Base-by-base conservation (phyloP, 2,329 filamentous ascomycete genomes). In the Sodiomyces alkalinus region DNA sequence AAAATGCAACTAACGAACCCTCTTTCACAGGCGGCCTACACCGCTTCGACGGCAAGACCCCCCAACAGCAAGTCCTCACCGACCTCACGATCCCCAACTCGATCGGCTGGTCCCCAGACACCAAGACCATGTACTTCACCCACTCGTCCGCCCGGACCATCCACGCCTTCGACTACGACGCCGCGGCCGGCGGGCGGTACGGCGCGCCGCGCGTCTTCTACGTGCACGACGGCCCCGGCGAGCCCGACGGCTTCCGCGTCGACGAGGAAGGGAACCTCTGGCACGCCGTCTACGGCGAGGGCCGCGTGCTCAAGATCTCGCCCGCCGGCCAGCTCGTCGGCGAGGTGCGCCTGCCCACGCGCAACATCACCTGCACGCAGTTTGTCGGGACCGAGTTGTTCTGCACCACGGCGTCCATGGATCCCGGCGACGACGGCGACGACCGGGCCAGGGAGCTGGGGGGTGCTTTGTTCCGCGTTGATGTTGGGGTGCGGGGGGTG, bases 181-280 rank as follows among this genome's bases (percentile, higher is more conserved):
- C 56, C 1, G 47, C 52, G n/a, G 73, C 68, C 2, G 79, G 78
- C 19, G 79, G 78, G 19, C 55, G 55, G n/a, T 61, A 82, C 29
- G 67, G 64, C 33, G 76, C 80, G 51, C 67, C 72, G 44, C 71
- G 79, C 31, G 58, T 76, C 20, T 83, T 85, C 54, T 87, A 85
- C 56, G 58, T 65, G 32, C 72, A 85, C 45, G 62, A 68, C 4
- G 68, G 68, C 1, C 50, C 64, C 16, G 75, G 76, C 26, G 69
- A 72, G 36, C 83, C 83, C 1, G 86, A 94, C 51, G 86, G 86
- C 3, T 86, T 87, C 53, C 75, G 77, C 36, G 68, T 92, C 43
- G 86, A 94, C 46, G 68, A 65, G 23, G 72, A 92, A 30, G 85
- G 83, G n/a, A 77, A 79, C 55, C 64, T 93, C 43, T 94, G 87